Conservation (phyloP, 2,329 filamentous ascomycete species). For the Incumbomyces lentus region DNA sequence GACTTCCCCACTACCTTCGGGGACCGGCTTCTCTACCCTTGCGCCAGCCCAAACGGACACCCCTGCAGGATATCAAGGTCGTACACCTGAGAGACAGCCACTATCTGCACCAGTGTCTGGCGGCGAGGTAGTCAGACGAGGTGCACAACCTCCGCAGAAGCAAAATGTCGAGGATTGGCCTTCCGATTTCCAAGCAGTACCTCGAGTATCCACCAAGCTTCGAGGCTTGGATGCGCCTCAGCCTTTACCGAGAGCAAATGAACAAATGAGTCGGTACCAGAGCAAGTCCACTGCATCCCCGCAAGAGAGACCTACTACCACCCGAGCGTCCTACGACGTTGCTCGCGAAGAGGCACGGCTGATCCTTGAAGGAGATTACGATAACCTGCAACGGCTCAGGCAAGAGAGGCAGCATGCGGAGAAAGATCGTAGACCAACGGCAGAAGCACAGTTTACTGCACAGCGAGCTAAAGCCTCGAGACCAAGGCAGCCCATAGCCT, state of each 20-base stretch:
- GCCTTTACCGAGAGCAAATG: neutral
- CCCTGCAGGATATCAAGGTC: too few species aligned
- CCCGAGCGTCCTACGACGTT: constrained; percentile 12
- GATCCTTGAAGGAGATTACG: constrained; percentile 19
- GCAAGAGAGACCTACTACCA: neutral
- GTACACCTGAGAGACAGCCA: too few species aligned
- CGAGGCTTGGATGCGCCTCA: neutral
- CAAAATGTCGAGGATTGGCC: too few species aligned
- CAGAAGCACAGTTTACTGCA: constrained; percentile 2
- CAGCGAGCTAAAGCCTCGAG: neutral
- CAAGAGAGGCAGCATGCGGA: constrained; percentile 8
- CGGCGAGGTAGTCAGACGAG: too few species aligned
- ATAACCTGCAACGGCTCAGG: constrained; percentile 13
- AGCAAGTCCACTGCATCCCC: neutral
- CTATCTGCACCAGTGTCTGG: too few species aligned
- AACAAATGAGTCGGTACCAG: neutral
- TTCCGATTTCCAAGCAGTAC: too few species aligned
- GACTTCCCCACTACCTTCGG: constrained; percentile 1
- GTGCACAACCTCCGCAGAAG: too few species aligned
- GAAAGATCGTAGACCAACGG: neutral
- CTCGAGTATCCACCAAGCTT: neutral
- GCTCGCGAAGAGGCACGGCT: constrained; percentile 20
- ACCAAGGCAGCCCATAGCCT: neutral
- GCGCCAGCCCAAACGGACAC: neutral
- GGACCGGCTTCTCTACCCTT: neutral